Percentiles rank a stretch among this genome's conserved stretches.
Conservation (phyloP, 768 basidiomycete genomes). For the Boletellus sp. region DNA sequence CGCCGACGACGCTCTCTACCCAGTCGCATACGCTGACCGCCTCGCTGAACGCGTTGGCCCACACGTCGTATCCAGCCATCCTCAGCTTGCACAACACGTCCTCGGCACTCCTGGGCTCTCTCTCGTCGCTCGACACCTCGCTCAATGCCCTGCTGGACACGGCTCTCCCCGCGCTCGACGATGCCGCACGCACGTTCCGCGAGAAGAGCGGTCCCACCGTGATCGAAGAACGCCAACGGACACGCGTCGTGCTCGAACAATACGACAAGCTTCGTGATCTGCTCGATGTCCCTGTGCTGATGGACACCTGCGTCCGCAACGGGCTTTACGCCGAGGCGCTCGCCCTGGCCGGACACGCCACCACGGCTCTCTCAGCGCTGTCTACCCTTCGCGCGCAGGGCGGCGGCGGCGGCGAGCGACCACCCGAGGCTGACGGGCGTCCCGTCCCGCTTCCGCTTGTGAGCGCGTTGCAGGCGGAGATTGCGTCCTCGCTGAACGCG, state of each 20-base stretch:
- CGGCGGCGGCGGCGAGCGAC: constrained; percentile 16
- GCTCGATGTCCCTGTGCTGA: constrained; percentile 84
- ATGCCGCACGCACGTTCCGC: constrained; percentile 67
- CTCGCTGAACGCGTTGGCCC: constrained; percentile 85
- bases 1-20: constrained; percentile 74
- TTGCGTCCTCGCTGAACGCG: constrained; percentile 55
- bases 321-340: constrained; percentile 92
- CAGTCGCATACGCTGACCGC: constrained; percentile 85
- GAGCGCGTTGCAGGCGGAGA: constrained; percentile 60
- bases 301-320: constrained; percentile 91
- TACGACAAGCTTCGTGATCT: constrained; percentile 91
- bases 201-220: constrained; percentile 63
- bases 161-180: constrained; percentile 75
- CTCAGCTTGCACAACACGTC: constrained; percentile 83
- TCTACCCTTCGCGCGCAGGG: constrained; percentile 35
- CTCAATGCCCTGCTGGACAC: constrained; percentile 62
- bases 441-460: constrained; percentile 23
- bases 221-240: constrained; percentile 71
- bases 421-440: constrained; percentile 44
- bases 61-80: constrained; percentile 89
- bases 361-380: constrained; percentile 41
- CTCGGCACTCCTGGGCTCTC: constrained; percentile 64
- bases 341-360: constrained; percentile 73
- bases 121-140: constrained; percentile 71
- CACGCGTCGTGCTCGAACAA: constrained; percentile 85